These are phyloP conservation scores for Skeletonema grethae DNA, from an alignment of 108 stramenopile genomes.

Conservation along the genomic window DNA sequence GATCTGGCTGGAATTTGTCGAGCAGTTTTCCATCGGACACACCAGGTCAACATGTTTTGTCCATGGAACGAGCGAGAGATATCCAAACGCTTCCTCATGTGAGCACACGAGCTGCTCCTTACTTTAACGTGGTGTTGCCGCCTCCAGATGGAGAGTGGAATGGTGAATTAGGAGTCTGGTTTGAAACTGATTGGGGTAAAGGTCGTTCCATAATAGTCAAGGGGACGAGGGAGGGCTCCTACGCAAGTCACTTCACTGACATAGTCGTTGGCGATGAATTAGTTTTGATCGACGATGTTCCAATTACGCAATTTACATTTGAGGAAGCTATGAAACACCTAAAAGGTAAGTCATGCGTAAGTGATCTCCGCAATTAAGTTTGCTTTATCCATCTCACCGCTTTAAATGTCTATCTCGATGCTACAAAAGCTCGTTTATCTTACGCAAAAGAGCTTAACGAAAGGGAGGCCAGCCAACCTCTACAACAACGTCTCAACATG, in stretches of 20 bases:
- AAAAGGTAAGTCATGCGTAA: constrained; percentile 27
- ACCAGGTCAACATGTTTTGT: constrained; percentile 66
- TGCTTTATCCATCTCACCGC: not conserved
- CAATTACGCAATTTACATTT: constrained; percentile 72
- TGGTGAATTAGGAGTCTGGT: constrained; percentile 91
- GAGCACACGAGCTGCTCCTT: constrained; percentile 71
- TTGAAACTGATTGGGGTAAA: constrained; percentile 90
- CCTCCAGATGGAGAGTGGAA: constrained; percentile 61
- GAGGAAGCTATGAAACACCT: constrained; percentile 85
- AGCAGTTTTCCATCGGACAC: constrained; percentile 75
- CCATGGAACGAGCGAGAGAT: constrained; percentile 60
- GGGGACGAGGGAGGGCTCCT: constrained; percentile 81
- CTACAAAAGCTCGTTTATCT: constrained; percentile 14
- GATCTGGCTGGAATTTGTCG: constrained; percentile 65
- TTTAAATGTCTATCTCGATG: not conserved
- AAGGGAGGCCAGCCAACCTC: not conserved
- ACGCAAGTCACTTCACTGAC: constrained; percentile 81
- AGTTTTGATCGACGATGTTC: constrained; percentile 74
- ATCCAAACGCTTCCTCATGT: constrained; percentile 69
- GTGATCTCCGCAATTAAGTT: not conserved
- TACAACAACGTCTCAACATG: constrained; percentile 4
- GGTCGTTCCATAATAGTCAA: constrained; percentile 87
- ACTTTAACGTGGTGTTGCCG: constrained; percentile 79
- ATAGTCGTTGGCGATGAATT: constrained; percentile 92
- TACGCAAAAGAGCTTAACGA: constrained; percentile 14